phyloP scores from a whole-genome alignment of 768 basidiomycete species.

The Boletus rubescentipes region DNA sequence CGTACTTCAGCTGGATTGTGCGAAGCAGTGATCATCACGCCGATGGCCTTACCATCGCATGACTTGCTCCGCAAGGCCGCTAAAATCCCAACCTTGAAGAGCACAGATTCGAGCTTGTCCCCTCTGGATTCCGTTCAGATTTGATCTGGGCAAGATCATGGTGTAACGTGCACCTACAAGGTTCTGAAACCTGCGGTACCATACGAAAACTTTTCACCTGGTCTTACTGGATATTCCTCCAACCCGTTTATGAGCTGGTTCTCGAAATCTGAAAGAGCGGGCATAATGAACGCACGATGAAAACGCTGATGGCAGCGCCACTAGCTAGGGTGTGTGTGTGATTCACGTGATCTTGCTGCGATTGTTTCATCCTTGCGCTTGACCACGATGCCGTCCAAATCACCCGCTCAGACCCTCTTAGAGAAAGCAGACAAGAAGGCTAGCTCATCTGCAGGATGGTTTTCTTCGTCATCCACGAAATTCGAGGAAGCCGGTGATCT shows the following conservation, averaged over 20 bases:
- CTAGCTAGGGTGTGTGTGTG: neutral
- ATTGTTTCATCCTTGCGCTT: neutral
- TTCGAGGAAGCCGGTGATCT: slow-evolving; percentile 96
- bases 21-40: slow-evolving; percentile 99
- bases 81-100: slow-evolving; percentile 90
- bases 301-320: neutral
- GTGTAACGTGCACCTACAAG: slow-evolving; percentile 50
- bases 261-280: slow-evolving; percentile 33
- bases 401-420: slow-evolving; percentile 69
- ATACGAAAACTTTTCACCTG: slow-evolving; percentile 72
- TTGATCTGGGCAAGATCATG: slow-evolving; percentile 4
- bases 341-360: slow-evolving; percentile 19
- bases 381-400: slow-evolving; percentile 67
- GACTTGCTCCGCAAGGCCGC: slow-evolving; percentile 90
- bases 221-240: slow-evolving; percentile 71
- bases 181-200: slow-evolving; percentile 96
- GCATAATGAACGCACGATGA: slow-evolving; percentile 27
- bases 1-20: slow-evolving; percentile 95
- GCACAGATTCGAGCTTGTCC: slow-evolving; percentile 76
- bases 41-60: slow-evolving; percentile 88
- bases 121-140: slow-evolving; percentile 45
- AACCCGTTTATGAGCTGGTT: slow-evolving; percentile 49
- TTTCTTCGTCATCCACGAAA: slow-evolving; percentile 78
- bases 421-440: slow-evolving; percentile 95
- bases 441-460: slow-evolving; percentile 81